A percentile compares a stretch with the other conserved stretches of the same genome.
Evolutionary conservation across 805 yeast genomes (phyloP).

Genomic region (Lipomyces kockii): DNA sequence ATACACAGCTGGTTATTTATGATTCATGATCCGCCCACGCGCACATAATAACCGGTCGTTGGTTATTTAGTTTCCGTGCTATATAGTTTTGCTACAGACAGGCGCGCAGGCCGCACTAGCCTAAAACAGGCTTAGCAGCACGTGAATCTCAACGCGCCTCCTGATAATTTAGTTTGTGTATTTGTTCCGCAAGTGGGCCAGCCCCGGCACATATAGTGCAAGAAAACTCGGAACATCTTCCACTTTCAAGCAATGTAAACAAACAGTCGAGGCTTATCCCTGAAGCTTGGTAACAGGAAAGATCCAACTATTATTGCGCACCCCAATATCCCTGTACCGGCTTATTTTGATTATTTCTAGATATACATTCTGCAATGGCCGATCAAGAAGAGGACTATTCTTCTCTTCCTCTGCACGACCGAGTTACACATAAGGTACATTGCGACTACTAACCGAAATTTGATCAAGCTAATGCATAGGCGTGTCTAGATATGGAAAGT

Average conservation of each 20-base stretch:
- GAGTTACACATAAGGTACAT: conserved; percentile 64
- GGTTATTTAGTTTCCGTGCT: too few species aligned
- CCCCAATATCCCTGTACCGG: neutral
- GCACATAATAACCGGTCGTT: neutral
- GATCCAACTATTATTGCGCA: neutral
- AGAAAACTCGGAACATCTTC: neutral
- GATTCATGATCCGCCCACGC: neutral
- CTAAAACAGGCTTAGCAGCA: neutral
- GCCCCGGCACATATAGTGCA: neutral
- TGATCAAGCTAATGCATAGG: conserved; percentile 11
- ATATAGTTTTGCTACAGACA: neutral
- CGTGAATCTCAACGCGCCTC: neutral
- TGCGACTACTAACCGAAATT: neutral
- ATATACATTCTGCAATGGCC: conserved; percentile 39
- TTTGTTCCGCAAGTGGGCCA: neutral
- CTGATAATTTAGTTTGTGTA: neutral
- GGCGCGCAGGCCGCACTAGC: neutral
- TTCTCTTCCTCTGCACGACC: conserved; percentile 65
- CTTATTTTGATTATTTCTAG: neutral
- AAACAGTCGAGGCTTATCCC: conserved; percentile 8
- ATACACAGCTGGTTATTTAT: neutral
- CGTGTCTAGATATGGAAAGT: conserved; percentile 71
- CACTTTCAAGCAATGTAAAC: conserved; percentile 15
- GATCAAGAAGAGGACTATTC: conserved; percentile 64
- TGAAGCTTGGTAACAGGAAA: neutral